A percentile compares a stretch with the other conserved stretches of the same genome.
Evolutionary conservation across 2,329 filamentous ascomycete species (phyloP).

Genomic region (Scorias spongiosa): DNA sequence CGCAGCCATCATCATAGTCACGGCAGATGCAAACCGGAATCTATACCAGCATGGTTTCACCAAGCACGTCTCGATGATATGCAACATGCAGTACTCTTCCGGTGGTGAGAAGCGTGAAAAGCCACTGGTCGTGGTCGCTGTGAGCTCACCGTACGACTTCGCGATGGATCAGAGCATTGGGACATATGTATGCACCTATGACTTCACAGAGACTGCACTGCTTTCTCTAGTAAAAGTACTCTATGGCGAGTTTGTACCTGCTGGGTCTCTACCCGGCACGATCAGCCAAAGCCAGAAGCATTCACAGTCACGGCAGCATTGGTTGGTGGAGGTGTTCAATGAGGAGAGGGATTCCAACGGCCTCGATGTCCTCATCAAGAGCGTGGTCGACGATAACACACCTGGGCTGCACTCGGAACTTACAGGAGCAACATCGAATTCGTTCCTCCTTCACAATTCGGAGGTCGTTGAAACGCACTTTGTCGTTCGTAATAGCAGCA

Average conservation of each 20-base stretch:
- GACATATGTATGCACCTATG: conserved; percentile 89
- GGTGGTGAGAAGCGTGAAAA: conserved; percentile 61
- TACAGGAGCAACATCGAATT: conserved; percentile 51
- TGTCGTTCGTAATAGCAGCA: conserved; percentile 87
- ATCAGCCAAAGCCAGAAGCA: conserved; percentile 77
- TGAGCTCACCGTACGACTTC: conserved; percentile 94
- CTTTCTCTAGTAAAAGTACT: conserved; percentile 69
- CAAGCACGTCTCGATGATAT: conserved; percentile 93
- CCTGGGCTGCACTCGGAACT: conserved; percentile 55
- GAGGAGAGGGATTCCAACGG: conserved; percentile 59
- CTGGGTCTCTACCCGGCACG: conserved; percentile 49
- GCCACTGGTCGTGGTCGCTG: conserved; percentile 76
- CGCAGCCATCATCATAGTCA: conserved; percentile 76
- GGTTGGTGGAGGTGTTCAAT: conserved; percentile 84
- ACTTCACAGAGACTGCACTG: conserved; percentile 87
- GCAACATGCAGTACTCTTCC: conserved; percentile 59
- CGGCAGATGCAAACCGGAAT: conserved; percentile 86
- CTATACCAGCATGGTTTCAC: conserved; percentile 89
- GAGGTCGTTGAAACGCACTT: conserved; percentile 72
- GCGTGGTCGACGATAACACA: conserved; percentile 49
- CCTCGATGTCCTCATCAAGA: conserved; percentile 59
- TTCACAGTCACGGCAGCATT: conserved; percentile 79
- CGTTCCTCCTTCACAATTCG: conserved; percentile 58
- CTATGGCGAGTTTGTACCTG: conserved; percentile 55
- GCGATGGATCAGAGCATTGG: conserved; percentile 74